These are phyloP conservation scores for Stygiomarasmius scandens DNA, from an alignment of 1,284 basidiomycete species.

Conservation along the genomic window DNA sequence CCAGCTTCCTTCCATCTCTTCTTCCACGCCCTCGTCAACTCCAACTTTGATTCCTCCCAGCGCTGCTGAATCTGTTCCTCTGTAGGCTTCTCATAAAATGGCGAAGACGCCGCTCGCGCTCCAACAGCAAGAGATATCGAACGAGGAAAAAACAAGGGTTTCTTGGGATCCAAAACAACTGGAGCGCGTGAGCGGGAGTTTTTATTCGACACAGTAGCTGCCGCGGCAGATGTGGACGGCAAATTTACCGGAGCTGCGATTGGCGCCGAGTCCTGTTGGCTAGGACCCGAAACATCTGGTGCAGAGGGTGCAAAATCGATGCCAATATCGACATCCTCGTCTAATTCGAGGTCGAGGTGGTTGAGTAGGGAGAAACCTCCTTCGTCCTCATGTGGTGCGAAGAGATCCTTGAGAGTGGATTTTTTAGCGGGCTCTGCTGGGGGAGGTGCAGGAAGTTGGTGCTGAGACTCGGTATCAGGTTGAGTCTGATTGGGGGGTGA, in stretches of 20 bases:
- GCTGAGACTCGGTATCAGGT: neutral
- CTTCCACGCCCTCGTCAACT: constrained; percentile 83
- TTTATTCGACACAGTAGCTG: constrained; percentile 12
- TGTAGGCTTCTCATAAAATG: constrained; percentile 55
- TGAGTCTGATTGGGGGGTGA: neutral
- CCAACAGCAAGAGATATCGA: constrained; percentile 38
- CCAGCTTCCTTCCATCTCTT: constrained; percentile 77
- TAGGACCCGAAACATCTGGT: constrained; percentile 1
- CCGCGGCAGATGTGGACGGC: constrained; percentile 14
- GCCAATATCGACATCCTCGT: constrained; percentile 57
- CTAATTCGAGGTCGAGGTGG: constrained; percentile 67
- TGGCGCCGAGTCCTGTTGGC: constrained; percentile 4
- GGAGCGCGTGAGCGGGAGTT: constrained; percentile 12
- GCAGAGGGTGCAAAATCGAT: constrained; percentile 12
- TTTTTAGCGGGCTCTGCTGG: neutral
- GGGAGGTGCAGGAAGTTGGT: neutral
- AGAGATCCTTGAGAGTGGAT: constrained; percentile 60
- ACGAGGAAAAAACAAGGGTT: constrained; percentile 67
- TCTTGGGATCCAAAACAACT: constrained; percentile 49
- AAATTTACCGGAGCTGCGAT: constrained; percentile 8
- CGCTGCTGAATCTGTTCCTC: constrained; percentile 65
- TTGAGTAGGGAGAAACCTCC: constrained; percentile 73
- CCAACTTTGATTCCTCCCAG: constrained; percentile 74
- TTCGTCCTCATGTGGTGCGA: constrained; percentile 67
- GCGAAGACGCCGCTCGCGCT: constrained; percentile 37